A percentile compares a stretch with the other conserved stretches of the same genome.
Evolutionary conservation across 768 basidiomycete species (phyloP).

Genomic region (Phaeolepiota aurea): DNA sequence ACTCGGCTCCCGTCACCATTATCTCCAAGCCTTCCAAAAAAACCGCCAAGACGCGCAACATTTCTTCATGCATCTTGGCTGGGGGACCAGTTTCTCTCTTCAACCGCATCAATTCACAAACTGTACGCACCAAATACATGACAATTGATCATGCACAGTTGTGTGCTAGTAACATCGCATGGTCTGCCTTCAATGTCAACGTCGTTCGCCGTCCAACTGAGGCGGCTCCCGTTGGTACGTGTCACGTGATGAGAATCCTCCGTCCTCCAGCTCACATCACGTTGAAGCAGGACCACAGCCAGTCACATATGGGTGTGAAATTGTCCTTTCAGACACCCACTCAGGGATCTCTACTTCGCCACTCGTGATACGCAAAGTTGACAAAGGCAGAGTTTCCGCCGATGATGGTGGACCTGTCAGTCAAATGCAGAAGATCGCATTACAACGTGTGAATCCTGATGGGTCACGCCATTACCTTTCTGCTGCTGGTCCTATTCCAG

Average conservation of each 20-base stretch:
- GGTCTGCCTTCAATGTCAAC: conserved; percentile 94
- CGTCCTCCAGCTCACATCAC: conserved; percentile 28
- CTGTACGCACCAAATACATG: conserved; percentile 97
- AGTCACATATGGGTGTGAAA: conserved; percentile 87
- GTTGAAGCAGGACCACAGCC: conserved; percentile 60
- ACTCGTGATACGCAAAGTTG: conserved; percentile 85
- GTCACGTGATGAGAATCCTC: conserved; percentile 43
- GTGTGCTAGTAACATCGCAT: conserved; percentile 83
- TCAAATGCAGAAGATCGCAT: conserved; percentile 94
- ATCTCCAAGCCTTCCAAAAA: conserved; percentile 98
- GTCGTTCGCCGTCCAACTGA: conserved; percentile 73
- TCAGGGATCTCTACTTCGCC: conserved; percentile 84
- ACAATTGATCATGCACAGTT: conserved; percentile 78
- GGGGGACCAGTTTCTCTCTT: conserved; percentile 88
- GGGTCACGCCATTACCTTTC: conserved; percentile 84
- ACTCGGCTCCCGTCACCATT: conserved; percentile 87
- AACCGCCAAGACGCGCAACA: conserved; percentile 91
- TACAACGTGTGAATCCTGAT: conserved; percentile 76
- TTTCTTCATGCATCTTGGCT: conserved; percentile 82
- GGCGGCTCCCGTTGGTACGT: conserved; percentile 55
- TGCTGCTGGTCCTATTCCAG: conserved; percentile 79
- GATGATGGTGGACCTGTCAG: conserved; percentile 90
- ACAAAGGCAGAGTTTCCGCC: conserved; percentile 79
- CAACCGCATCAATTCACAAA: conserved; percentile 95
- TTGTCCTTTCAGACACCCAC: conserved; percentile 76